Evolutionary conservation across 1,139 yeast species (phyloP), one percentile per base, ranked within the genome.

Genomic region (Geotrichum macrosporum): DNA sequence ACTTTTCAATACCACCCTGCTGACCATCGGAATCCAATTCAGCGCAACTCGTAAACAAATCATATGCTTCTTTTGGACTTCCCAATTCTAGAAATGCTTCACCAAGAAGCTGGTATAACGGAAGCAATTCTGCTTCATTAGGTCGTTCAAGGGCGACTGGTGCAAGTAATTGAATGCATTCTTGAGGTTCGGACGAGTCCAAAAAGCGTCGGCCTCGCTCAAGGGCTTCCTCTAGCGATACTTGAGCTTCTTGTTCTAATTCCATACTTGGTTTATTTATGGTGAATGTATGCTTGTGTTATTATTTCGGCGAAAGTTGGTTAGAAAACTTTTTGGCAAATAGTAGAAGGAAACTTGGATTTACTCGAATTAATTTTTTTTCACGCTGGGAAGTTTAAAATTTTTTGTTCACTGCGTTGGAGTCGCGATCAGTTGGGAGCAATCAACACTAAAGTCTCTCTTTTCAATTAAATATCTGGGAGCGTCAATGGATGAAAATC

Each of bases 61-160:
- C 75, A 62, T 81, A 85, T 0, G 96, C 96, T 48, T 74, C 73
- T 55, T 85, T 94, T 45, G 89, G 77, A 54, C 84, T 80, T 51
- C 88, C 87, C 48, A 73, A 73, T 63, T 92, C 98, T 46, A 89
- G 70, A 50, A 83, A 77, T 1, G 82, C 75, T 63, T 88, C 96
- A 5, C 94, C 95, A 44, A 80, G 66, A 2, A 72, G 56, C 55
- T 80, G 81, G 19, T 46, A 46, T 20, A 46, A 15, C 13, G 35
- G 45, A 2, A 46, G 35, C n/a, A 30, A 20, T 4, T 34, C 38
- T 10, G 24, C 41, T 5, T 38, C 15, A 13, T 35, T 37, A 15
- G 18, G 33, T 18, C 30, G 36, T 16, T 38, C 41, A 10, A 35
- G 39, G 16, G 39, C 35, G 13, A 41, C 8, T 2, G 50, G 50